Base-by-base conservation (phyloP, 176 grass and related monocot species). In the Aechmea fasciata region DNA sequence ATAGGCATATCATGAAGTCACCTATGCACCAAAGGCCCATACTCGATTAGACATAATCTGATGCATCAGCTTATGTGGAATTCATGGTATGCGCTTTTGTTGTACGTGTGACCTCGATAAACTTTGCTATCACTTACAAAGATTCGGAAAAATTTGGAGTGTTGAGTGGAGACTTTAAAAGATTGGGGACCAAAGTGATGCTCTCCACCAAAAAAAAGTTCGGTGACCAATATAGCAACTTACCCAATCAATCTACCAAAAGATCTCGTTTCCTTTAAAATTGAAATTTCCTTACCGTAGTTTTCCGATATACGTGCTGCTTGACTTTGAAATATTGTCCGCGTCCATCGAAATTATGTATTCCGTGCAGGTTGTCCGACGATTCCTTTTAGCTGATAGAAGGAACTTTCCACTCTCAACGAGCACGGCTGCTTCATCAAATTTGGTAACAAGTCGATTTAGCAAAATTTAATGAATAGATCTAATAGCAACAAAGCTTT, bases 321-420 rank as follows among this genome's bases (percentile, higher is more conserved):
- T 96, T 48, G 85, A 88, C 23, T 75, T 66, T 22, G 88, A 88
- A 52, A 96, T 80, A 71, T 86, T 88, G 19, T 69, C 87, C 18
- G 83, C 74, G 75, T 85, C 91, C 88, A 88, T 96, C 3, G 80
- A 96, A 85, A 96, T 91, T 61, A 64, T 49, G 11, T 91, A 96
- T 65, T 91, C 85, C 0, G 85, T 96, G 72, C 77, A 81, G 2
- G 82, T 81, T 26, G 80, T 85, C 14, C 80, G 64, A 3, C 82
- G 79, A 18, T 72, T 88, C 83, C 91, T 87, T 86, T 88, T 96
- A 12, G 91, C 91, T 41, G 85, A 78, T 49, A 96, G 66, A 29
- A 96, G 83, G 75, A 95, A 95, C 63, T 95, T 95, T 11, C 91
- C 91, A 33, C 70, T 95, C 50, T 95, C 91, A 64, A 85, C 85